Conservation (phyloP, 345 rosid genomes). For the Rhodamnia rubescens region DNA sequence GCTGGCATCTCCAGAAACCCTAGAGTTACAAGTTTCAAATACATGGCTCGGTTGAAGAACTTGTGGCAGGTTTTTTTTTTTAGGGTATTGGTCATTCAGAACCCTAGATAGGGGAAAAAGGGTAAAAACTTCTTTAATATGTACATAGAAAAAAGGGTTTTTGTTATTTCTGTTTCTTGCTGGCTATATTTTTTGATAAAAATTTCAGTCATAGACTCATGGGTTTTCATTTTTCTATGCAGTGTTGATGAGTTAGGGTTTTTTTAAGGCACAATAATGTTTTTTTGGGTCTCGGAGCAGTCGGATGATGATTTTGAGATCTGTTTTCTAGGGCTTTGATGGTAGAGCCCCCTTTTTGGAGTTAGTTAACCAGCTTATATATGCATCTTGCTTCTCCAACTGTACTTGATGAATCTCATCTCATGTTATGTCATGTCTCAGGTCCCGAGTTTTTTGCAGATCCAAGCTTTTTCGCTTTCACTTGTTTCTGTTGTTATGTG, state of each 20-base stretch:
- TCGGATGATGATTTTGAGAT: conserved; percentile 18
- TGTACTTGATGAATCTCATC: neutral
- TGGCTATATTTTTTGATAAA: neutral
- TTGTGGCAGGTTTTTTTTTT: neutral
- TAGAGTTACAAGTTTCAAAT: neutral
- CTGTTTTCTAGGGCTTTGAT: conserved; percentile 11
- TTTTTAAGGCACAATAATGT: conserved; percentile 4
- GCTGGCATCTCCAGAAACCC: conserved; percentile 36
- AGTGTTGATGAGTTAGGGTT: conserved; percentile 5
- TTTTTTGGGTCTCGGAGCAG: conserved; percentile 17
- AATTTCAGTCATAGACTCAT: neutral
- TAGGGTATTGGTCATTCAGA: neutral
- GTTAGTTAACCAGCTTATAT: conserved; percentile 2
- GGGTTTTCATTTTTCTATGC: neutral
- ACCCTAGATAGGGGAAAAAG: neutral
- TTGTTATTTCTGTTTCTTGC: neutral
- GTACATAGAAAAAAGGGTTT: neutral
- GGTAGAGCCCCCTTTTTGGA: conserved; percentile 15
- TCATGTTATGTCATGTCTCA: neutral
- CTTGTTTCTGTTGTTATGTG: neutral
- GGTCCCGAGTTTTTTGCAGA: neutral
- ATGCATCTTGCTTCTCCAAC: neutral
- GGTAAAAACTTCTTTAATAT: neutral
- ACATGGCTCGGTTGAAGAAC: neutral
- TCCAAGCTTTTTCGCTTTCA: neutral